phyloP scores from a whole-genome alignment of 495 filamentous ascomycete genomes.

The Daldinia loculata region DNA sequence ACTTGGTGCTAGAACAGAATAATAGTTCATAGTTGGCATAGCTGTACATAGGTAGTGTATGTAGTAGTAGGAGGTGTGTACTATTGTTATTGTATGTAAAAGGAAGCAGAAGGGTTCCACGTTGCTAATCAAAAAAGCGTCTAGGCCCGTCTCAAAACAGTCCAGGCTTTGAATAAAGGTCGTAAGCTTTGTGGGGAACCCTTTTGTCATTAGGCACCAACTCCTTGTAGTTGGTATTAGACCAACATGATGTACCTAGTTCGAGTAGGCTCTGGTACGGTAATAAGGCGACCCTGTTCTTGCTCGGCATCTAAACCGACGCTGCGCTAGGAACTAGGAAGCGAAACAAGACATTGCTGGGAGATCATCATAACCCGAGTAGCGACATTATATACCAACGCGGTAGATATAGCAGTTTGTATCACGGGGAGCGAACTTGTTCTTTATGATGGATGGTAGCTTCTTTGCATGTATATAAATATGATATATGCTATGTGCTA shows the following conservation, averaged over 20 bases:
- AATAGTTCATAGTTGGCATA: constrained; percentile 23
- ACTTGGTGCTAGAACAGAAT: background rate
- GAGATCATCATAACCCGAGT: background rate
- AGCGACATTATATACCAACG: background rate
- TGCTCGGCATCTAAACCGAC: constrained; percentile 32
- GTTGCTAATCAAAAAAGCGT: constrained; percentile 35
- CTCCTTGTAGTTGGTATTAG: constrained; percentile 29
- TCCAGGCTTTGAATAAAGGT: constrained; percentile 18
- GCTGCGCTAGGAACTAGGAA: background rate
- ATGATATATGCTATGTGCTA: too few relatives aligned
- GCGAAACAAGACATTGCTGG: constrained; percentile 1
- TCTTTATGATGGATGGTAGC: background rate
- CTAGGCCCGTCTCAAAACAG: constrained; percentile 38
- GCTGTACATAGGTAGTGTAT: background rate
- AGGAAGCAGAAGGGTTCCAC: background rate
- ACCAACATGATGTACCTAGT: constrained; percentile 32
- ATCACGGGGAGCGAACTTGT: background rate
- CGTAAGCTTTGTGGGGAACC: constrained; percentile 39
- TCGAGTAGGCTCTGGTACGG: constrained; percentile 31
- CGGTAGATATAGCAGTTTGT: background rate
- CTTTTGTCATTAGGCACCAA: constrained; percentile 34
- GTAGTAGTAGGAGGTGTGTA: background rate
- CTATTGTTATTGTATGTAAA: too few relatives aligned
- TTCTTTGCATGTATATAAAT: background rate
- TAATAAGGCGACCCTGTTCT: constrained; percentile 30